These are phyloP conservation scores for Nemania serpens DNA, from an alignment of 2,329 filamentous ascomycete genomes.

Conservation along the genomic window DNA sequence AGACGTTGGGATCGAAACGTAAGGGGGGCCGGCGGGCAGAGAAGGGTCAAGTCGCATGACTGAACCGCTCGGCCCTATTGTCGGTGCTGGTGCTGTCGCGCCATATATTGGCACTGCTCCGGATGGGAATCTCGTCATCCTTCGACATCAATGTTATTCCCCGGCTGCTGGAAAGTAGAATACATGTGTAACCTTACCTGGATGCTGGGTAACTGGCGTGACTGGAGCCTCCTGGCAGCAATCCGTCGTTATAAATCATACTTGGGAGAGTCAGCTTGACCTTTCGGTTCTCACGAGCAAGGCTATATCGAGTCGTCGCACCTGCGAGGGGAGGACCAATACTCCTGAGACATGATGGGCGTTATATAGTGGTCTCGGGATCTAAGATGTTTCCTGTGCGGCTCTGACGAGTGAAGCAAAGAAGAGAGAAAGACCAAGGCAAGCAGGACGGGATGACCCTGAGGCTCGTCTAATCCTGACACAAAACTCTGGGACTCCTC, in stretches of 20 bases:
- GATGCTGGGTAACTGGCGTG: constrained; percentile 39
- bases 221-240: constrained; percentile 34
- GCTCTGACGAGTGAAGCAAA: constrained; percentile 7
- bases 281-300: constrained; percentile 29
- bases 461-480: constrained; percentile 19
- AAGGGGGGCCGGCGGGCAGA: constrained; percentile 47
- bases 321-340: constrained; percentile 59
- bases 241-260: constrained; percentile 39
- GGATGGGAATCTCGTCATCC: constrained; percentile 49
- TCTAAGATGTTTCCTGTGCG: constrained; percentile 29
- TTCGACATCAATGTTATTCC: constrained; percentile 45
- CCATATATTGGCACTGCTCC: constrained; percentile 41
- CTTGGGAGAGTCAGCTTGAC: constrained; percentile 39
- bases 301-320: constrained; percentile 46
- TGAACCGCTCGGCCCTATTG: constrained; percentile 44
- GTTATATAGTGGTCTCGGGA: constrained; percentile 53
- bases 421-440: constrained; percentile 19
- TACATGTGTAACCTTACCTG: constrained; percentile 40
- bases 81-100: constrained; percentile 18
- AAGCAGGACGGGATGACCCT: constrained; percentile 22
- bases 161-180: constrained; percentile 28
- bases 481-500: constrained; percentile 14
- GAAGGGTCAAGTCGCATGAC: constrained; percentile 47
- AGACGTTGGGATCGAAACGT: constrained; percentile 50
- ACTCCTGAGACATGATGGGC: constrained; percentile 51